phyloP scores from a whole-genome alignment of 169 alveolate species.

The Eimeria maxima region DNA sequence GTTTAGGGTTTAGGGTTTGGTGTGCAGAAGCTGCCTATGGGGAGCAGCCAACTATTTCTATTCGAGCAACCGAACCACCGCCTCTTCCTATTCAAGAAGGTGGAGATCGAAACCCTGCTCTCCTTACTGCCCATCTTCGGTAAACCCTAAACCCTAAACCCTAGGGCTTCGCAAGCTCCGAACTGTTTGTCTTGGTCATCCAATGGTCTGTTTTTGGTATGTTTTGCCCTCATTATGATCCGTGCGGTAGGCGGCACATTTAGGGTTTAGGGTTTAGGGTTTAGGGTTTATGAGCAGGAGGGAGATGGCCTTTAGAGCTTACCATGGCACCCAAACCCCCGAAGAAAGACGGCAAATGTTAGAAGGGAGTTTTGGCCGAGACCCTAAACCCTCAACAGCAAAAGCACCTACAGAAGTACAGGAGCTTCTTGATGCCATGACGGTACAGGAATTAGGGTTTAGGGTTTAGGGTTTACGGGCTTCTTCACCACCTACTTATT shows the following conservation, averaged over 20 bases:
- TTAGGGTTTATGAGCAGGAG: not conserved
- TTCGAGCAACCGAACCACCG: slow-evolving; percentile 25
- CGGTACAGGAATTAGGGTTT: not conserved
- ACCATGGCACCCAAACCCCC: not conserved
- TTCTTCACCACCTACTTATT: no score
- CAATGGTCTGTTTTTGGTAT: no score
- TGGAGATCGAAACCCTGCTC: slow-evolving; percentile 6
- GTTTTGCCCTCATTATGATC: no score
- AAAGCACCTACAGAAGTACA: not conserved
- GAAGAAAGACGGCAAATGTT: not conserved
- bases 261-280: slow-evolving; percentile 30
- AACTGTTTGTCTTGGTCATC: no score
- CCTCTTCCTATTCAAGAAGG: slow-evolving; percentile 11
- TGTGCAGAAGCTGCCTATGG: no score
- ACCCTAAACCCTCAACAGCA: not conserved
- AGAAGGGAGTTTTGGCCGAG: not conserved
- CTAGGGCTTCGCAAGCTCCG: not conserved
- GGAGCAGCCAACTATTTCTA: not conserved
- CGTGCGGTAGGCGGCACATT: no score
- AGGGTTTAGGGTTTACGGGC: no score
- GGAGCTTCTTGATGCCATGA: slow-evolving; percentile 2
- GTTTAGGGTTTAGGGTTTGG: no score
- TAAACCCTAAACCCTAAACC: not conserved
- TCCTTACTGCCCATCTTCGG: slow-evolving; percentile 18
- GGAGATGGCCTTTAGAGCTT: not conserved